Evolutionary conservation across 495 filamentous ascomycete species (phyloP).

Genomic region (Clohesyomyces aquaticus): DNA sequence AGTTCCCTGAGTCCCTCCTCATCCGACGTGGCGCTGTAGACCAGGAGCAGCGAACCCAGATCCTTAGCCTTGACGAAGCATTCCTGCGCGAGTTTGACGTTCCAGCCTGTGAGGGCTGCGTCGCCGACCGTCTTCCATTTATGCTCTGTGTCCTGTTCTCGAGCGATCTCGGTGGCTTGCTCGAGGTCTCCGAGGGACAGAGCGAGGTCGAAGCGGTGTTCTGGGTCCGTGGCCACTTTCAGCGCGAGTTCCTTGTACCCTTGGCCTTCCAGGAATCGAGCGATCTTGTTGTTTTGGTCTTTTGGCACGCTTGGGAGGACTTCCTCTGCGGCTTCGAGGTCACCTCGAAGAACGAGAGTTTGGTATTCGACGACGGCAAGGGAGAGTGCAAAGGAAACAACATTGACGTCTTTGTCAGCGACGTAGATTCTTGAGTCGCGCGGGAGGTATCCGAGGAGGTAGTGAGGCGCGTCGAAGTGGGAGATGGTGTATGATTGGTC

Average conservation of each 20-base stretch:
- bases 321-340: constrained; percentile 89
- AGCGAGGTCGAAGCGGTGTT: constrained; percentile 95
- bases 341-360: constrained; percentile 91
- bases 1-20: constrained; percentile 71
- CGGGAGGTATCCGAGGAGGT: constrained; percentile 91
- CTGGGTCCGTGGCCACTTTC: constrained; percentile 91
- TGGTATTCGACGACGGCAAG: constrained; percentile 97
- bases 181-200: constrained; percentile 80
- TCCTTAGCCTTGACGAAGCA: constrained; percentile 92
- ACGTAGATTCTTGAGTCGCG: constrained; percentile 92
- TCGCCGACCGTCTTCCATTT: constrained; percentile 98
- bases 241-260: constrained; percentile 94
- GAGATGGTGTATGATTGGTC: constrained; percentile 99
- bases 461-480: constrained; percentile 94
- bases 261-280: constrained; percentile 96
- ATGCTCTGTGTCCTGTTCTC: constrained; percentile 83
- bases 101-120: constrained; percentile 83
- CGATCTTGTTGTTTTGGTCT: constrained; percentile 96
- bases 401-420: constrained; percentile 90
- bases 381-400: constrained; percentile 88
- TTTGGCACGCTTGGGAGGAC: constrained; percentile 78
- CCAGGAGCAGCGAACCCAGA: constrained; percentile 80
- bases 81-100: constrained; percentile 83
- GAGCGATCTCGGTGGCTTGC: constrained; percentile 82
- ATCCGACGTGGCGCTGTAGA: constrained; percentile 82